Base-by-base conservation (phyloP, 1,139 yeast species). In the Geotrichum phurueaensis region DNA sequence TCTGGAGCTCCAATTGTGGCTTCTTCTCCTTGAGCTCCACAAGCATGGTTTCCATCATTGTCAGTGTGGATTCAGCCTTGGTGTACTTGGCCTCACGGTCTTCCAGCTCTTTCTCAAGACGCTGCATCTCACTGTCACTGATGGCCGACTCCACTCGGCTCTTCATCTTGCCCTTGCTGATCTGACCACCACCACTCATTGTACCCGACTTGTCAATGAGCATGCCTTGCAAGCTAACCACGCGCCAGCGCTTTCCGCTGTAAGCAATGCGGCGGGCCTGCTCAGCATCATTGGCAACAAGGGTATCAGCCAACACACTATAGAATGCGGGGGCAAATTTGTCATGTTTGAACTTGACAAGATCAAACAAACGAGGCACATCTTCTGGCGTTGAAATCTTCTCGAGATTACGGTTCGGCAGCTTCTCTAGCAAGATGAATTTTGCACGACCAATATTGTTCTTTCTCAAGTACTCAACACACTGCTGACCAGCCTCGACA, bases 201-300 rank as follows among this genome's bases (percentile, higher is more conserved):
- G 98, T 89, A 74, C 99, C 99, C 1, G 96, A 88, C n/a, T 87
- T 84, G 70, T 92, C 98, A 61, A 95, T 94, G 43, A 94, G 78
- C 68, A 90, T 88, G 36, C 99, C 99, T 73, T 89, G 96, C 18
- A 91, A 74, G 0, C 99, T 90, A 0, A 95, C 99, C 13, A 92
- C 98, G 69, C 96, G 82, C 80, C 84, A 89, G 64, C 96, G 78
- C 64, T 80, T 83, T 2, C 80, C 76, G 1, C 97, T 96, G 76
- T 87, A 94, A 0, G 99, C 98, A 49, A 94, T 96, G 52, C 81
- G 76, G 65, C 90, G 86, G 0, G 99, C 99, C 68, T 88, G 92
- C 51, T 80, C 81, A 63, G 92, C 78, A 69, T 88, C 84, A 1
- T 82, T 76, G 0, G 97, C 96, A 1, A 94, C 98, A 55, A 94